A percentile compares a stretch with the other conserved stretches of the same genome.
These are phyloP conservation scores for Metrosideros polymorpha DNA, from an alignment of 441 rosid genomes.

Conservation along the genomic window DNA sequence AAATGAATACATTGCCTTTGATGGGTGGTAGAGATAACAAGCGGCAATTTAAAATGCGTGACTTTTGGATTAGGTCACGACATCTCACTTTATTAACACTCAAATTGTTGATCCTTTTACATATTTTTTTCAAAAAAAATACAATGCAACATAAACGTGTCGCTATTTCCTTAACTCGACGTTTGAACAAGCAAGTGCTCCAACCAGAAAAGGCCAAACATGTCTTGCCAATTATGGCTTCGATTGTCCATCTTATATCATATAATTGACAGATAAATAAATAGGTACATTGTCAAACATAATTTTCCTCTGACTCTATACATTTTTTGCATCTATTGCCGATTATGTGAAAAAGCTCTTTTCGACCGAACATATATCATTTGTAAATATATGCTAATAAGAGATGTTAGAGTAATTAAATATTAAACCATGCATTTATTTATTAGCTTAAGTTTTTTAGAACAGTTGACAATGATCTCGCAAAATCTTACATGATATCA, in stretches of 20 bases:
- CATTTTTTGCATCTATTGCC: too few species aligned
- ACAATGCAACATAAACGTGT: not conserved
- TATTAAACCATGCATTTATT: too few species aligned
- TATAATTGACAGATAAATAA: not conserved
- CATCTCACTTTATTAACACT: not conserved
- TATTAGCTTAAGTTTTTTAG: too few species aligned
- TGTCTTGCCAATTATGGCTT: not conserved
- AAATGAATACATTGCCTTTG: not conserved
- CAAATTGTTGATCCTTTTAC: not conserved
- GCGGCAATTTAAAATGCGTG: not conserved
- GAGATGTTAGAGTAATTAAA: too few species aligned
- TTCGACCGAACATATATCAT: too few species aligned
- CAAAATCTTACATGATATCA: too few species aligned
- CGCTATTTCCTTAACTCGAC: not conserved
- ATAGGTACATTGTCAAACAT: not conserved
- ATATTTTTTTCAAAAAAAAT: not conserved
- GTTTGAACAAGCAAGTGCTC: not conserved
- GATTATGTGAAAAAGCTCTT: too few species aligned
- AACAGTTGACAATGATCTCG: too few species aligned
- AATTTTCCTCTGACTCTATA: not conserved
- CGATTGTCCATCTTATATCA: not conserved
- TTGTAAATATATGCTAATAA: too few species aligned
- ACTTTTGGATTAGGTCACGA: not conserved
- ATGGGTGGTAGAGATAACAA: not conserved
- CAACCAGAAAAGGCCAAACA: not conserved